Evolutionary conservation across 768 basidiomycete species (phyloP), one percentile per base, ranked within the genome.

Genomic region (Mrakia frigida): DNA sequence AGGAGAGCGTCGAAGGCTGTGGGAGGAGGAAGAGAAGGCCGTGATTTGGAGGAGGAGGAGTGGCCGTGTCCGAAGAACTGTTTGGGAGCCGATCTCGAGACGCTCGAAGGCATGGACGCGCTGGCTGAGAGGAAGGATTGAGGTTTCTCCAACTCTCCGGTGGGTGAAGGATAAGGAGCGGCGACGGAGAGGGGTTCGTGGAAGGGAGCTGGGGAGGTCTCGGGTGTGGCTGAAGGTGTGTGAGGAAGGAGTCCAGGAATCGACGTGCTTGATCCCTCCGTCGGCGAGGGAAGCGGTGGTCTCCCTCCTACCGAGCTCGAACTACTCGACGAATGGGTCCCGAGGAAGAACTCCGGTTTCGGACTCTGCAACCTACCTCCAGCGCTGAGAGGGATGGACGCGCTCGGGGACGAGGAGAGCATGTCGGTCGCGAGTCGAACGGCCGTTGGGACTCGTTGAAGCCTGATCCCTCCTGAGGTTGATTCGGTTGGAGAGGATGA

Each of bases 371-470:
- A 6, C 46, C 70, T 37, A 23, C 11, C 41, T 28, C 56, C 28
- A 35, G 52, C 43, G 35, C 25, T 77, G 28, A 46, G 21, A 5
- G 67, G 46, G 39, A 50, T 74, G 25, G 56, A 41, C 3, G 41
- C 21, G 43, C 61, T n/a, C 21, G 73, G 72, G 13, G 73, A 70
- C 0, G 77, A 74, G 43, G 63, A 56, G 25, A 85, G 81, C n/a
- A 86, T 77, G 35, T 85, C 85, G n/a, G 83, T 79, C 1, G 85
- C 85, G 46, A 85, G 80, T 31, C 84, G 79, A 0, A 86, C 85
- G 28, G 83, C 82, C 2, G 85, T 85, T 0, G 85, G 85, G 0
- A 86, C 85, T 13, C 84, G 79, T 60, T 84, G 85, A 10, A 86
- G 80, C n/a, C 84, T 81, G 60, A 85, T 84, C 9, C 83, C 39